Conservation (phyloP, 148 eudicot genomes). For the Spergularia marina region DNA sequence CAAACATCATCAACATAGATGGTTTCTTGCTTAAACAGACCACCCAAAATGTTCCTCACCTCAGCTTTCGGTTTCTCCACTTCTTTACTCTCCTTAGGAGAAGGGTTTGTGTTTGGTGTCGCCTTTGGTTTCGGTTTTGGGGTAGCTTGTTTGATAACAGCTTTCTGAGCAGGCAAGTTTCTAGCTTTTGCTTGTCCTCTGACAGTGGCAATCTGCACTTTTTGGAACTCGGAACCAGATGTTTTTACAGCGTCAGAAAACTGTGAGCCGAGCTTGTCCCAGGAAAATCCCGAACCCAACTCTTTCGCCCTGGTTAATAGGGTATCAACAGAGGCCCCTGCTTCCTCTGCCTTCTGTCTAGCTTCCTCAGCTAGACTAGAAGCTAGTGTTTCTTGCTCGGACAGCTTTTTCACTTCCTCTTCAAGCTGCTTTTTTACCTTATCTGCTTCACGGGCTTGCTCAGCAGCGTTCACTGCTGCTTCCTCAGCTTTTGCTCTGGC, state of each 20-base stretch:
- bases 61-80: slow-evolving; percentile 44
- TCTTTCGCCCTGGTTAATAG: slow-evolving; percentile 57
- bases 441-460: slow-evolving; percentile 65
- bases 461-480: slow-evolving; percentile 59
- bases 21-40: slow-evolving; percentile 94
- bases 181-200: slow-evolving; percentile 94
- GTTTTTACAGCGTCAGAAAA: slow-evolving; percentile 55
- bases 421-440: slow-evolving; percentile 46
- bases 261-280: slow-evolving; percentile 77
- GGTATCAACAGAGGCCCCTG: slow-evolving; percentile 53
- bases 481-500: slow-evolving; percentile 82
- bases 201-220: slow-evolving; percentile 77
- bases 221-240: slow-evolving; percentile 37
- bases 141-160: slow-evolving; percentile 43
- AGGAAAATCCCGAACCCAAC: slow-evolving; percentile 51
- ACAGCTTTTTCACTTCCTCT: slow-evolving; percentile 51
- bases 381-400: slow-evolving; percentile 48
- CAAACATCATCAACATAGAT: slow-evolving; percentile 81
- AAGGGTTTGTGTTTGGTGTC: slow-evolving; percentile 22
- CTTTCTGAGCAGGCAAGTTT: slow-evolving; percentile 54
- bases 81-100: slow-evolving; percentile 20
- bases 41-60: slow-evolving; percentile 74
- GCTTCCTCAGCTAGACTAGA: slow-evolving; percentile 60
- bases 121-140: slow-evolving; percentile 19
- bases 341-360: slow-evolving; percentile 50